Evolutionary conservation across 768 basidiomycete species (phyloP), one percentile per base, ranked within the genome.

Genomic region (Suillus subluteus): DNA sequence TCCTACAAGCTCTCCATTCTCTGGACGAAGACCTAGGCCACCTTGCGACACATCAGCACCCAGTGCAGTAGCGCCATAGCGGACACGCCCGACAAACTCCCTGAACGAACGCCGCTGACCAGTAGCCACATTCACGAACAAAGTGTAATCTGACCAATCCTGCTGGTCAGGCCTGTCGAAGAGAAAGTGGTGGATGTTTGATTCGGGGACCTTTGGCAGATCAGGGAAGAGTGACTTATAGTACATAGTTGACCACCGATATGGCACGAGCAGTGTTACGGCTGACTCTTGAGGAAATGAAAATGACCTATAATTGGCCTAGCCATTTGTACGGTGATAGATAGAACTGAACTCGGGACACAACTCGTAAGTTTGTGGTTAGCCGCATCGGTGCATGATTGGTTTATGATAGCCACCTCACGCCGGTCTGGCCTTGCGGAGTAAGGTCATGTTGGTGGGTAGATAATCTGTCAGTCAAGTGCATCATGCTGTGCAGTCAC

Each of bases 181-280:
- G 63, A 89, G 72, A 64, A 87, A 55, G 67, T 89, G 74, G 72
- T 89, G 83, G 9, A 83, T 75, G 70, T 92, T 92, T 13, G 79
- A 73, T 23, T 84, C 82, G 1, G 86, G 84, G 4, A 81, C 63
- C 0, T 80, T 62, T 15, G 88, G 87, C 0, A 85, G 73, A 0
- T 85, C 80, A 7, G 88, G 87, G 68, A 81, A 90, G 40, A 79
- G 77, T 4, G 91, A 91, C 66, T 82, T 85, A 73, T 88, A 68
- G 71, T 83, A 75, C 88, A 91, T 90, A 15, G 38, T 35, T 58
- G 50, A 58, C 11, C 43, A 46, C 38, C 5, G 9, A 37, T 37
- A 11, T n/a, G n/a, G n/a, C n/a, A n/a, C n/a, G n/a, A n/a, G n/a
- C 2, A 37, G 8, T 37, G 37, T 4, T 37, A 37, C 9, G 37